Conservation (phyloP, 805 yeast genomes). For the Saturnispora serradocipensis region DNA sequence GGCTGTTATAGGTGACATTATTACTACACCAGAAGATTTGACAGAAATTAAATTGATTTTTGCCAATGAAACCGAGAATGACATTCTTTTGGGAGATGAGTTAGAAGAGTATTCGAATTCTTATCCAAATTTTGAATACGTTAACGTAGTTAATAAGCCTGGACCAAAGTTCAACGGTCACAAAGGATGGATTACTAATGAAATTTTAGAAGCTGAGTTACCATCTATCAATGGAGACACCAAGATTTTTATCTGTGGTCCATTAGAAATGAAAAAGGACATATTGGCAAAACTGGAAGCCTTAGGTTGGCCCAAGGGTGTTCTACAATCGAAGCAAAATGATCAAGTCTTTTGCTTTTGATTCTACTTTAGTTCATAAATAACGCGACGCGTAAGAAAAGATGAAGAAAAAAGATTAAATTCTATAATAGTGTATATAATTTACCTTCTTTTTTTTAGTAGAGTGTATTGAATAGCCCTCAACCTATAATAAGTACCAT, state of each 20-base stretch:
- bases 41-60: constrained; percentile 55
- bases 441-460: not conserved
- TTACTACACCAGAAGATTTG: constrained; percentile 58
- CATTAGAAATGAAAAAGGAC: constrained; percentile 53
- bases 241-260: constrained; percentile 66
- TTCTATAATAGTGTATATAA: not conserved
- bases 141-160: constrained; percentile 49
- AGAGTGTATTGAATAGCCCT: not conserved
- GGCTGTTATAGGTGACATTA: constrained; percentile 64
- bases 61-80: constrained; percentile 71
- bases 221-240: constrained; percentile 42
- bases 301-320: constrained; percentile 48
- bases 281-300: constrained; percentile 43
- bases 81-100: constrained; percentile 63
- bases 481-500: not conserved
- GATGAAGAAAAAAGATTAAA: not conserved
- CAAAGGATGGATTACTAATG: constrained; percentile 51
- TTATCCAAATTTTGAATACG: constrained; percentile 54
- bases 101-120: constrained; percentile 57
- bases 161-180: constrained; percentile 49
- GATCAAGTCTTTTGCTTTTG: constrained; percentile 32
- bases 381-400: constrained; percentile 1
- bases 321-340: constrained; percentile 23
- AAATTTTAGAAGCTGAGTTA: constrained; percentile 42
- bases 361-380: not conserved